Percentiles rank a stretch among this genome's conserved stretches.
phyloP scores from a whole-genome alignment of 2,329 filamentous ascomycete species.

The Cryphonectria japonica region DNA sequence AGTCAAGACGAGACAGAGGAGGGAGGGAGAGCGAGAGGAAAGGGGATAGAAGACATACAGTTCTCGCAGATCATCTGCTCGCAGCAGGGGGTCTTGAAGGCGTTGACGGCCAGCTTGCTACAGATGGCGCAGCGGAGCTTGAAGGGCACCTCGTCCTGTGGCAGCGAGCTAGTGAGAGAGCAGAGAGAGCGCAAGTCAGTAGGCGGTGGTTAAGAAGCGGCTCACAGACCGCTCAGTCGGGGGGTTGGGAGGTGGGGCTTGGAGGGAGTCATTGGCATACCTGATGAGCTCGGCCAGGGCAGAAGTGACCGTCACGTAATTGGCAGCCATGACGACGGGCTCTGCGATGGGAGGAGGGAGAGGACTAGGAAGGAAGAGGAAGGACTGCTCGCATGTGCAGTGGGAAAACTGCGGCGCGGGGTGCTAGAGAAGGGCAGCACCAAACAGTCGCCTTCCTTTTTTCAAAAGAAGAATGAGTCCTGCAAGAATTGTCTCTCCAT shows the following conservation, averaged over 20 bases:
- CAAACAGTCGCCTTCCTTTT: constrained; percentile 11
- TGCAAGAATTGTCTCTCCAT: constrained; percentile 16
- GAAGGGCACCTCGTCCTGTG: constrained; percentile 86
- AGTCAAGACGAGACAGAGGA: constrained; percentile 4
- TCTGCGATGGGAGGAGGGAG: background rate
- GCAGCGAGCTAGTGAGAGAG: constrained; percentile 64
- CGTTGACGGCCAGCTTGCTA: constrained; percentile 86
- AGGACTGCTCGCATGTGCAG: constrained; percentile 21
- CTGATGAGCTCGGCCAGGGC: constrained; percentile 63
- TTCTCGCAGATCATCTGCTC: constrained; percentile 91
- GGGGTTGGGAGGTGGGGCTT: background rate
- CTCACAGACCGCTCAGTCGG: too few species aligned
- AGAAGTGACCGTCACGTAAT: constrained; percentile 43
- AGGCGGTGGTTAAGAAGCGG: background rate
- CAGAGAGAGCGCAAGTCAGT: constrained; percentile 26
- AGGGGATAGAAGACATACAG: constrained; percentile 57
- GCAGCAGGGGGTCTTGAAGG: constrained; percentile 90
- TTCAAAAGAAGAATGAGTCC: background rate
- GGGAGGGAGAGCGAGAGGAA: background rate
- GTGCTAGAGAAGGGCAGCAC: constrained; percentile 14
- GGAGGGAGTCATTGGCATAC: constrained; percentile 41
- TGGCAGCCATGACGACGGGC: constrained; percentile 33
- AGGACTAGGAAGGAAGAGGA: background rate
- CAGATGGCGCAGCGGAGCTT: constrained; percentile 95
- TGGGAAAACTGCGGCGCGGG: constrained; percentile 19